Conservation (phyloP, 2,329 filamentous ascomycete genomes). For the Cercospora zeae-maydis region DNA sequence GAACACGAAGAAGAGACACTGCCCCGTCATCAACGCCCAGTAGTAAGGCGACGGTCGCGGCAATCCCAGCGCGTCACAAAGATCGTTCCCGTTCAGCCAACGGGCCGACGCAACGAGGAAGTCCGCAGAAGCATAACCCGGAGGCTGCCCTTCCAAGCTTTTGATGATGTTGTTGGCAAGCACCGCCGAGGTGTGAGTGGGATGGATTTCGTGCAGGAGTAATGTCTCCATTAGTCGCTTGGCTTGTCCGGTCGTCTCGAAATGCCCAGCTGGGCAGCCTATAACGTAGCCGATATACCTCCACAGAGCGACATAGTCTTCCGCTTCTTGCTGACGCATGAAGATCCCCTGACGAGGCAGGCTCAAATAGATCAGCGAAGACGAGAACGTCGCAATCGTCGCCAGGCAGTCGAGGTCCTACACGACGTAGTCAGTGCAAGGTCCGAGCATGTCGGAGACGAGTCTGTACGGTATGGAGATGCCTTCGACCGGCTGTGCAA, state of each 20-base stretch:
- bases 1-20: constrained; percentile 63
- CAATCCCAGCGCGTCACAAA: constrained; percentile 59
- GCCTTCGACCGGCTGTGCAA: too few species aligned
- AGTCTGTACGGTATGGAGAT: too few species aligned
- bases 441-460: too few species aligned
- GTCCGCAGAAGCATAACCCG: constrained; percentile 60
- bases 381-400: constrained; percentile 68
- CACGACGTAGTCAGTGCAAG: too few species aligned
- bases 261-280: constrained; percentile 60
- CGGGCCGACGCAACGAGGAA: constrained; percentile 66
- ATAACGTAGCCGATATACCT: constrained; percentile 69
- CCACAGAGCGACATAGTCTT: constrained; percentile 72
- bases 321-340: constrained; percentile 58
- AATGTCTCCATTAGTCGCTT: constrained; percentile 65
- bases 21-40: constrained; percentile 57
- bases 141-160: constrained; percentile 62
- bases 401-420: constrained; percentile 57
- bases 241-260: constrained; percentile 52
- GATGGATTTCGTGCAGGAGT: constrained; percentile 62
- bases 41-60: constrained; percentile 57
- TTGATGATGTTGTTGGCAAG: constrained; percentile 74
- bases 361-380: constrained; percentile 63
- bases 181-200: constrained; percentile 58
- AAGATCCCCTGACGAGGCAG: constrained; percentile 71
- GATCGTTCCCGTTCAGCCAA: constrained; percentile 65